Base-by-base conservation (phyloP, 441 rosid species). In the Arabidopsis lyrata region DNA sequence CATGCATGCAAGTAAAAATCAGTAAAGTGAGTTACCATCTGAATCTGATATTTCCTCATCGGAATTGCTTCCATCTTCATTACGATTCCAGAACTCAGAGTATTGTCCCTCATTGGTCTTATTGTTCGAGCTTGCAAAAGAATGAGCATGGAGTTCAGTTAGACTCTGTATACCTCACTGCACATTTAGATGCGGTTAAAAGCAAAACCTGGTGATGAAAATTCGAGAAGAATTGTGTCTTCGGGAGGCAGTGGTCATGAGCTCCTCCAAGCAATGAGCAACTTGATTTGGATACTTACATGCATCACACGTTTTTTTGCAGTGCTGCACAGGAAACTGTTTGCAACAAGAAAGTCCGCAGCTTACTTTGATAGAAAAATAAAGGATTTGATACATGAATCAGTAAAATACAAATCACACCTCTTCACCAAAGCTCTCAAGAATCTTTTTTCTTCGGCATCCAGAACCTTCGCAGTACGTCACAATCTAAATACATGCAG, bases 1-100 rank as follows among this genome's bases (percentile, higher is more conserved):
- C 20, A 59, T 32, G 61, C 34, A 31, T 58, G 9, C 2, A 8
- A 15, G 20, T 34, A 57, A 2, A 57, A 29, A 27, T 57, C 57
- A 54, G 35, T 27, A 29, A 13, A 52, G 59, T 53, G 63, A n/a
- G 36, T 60, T 78, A 88, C 97, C 95, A 68, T 95, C 97, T 48
- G 87, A 84, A 82, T 91, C 96, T 59, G 97, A 93, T 63, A 95
- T 93, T 74, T 93, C 97, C 77, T 95, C 99, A 76, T 93, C 93
- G 6, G 95, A 90, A 78, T 75, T 74, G 68, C 86, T 90, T 14
- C 77, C 90, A 84, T 87, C 98, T 73, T 89, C 92, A 27, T 85
- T 87, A 70, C 84, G 92, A 69, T 91, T 90, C 99, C 99, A 95
- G 80, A 92, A 95, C 79, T 95, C 99, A 15, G 99, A 95, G 75